Evolutionary conservation across 179 eudicot genomes (phyloP).

Genomic region (Spergularia azorica): DNA sequence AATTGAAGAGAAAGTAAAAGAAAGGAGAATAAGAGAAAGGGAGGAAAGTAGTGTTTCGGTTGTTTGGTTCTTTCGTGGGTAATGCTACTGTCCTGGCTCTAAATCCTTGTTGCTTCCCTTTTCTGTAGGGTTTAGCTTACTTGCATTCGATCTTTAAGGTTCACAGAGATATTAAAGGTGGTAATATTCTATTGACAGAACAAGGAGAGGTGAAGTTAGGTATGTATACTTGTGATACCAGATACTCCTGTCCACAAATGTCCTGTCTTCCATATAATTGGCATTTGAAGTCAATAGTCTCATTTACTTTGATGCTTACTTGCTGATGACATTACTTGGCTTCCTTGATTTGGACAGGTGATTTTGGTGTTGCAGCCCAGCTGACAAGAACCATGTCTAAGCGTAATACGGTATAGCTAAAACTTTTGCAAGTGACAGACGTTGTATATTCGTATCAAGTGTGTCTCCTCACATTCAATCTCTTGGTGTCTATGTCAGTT

Average conservation of each 20-base stretch:
- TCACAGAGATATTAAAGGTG: constrained; percentile 98
- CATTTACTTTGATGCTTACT: not conserved
- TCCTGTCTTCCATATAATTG: too few species aligned
- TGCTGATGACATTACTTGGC: constrained; percentile 7
- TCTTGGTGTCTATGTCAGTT: constrained; percentile 9
- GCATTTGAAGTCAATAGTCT: not conserved
- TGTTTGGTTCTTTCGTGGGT: constrained; percentile 4
- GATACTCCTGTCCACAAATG: too few species aligned
- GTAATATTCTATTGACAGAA: constrained; percentile 93
- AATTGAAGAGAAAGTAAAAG: too few species aligned
- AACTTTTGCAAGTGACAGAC: not conserved
- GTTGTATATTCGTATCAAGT: not conserved
- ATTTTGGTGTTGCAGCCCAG: constrained; percentile 99
- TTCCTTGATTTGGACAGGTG: constrained; percentile 57
- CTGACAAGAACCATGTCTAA: constrained; percentile 98
- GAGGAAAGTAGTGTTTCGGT: too few species aligned
- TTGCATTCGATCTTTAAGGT: constrained; percentile 97
- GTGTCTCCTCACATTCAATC: not conserved
- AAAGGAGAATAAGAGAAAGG: too few species aligned
- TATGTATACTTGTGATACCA: constrained; percentile 35
- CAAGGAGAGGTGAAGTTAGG: constrained; percentile 99
- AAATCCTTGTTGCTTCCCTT: constrained; percentile 15
- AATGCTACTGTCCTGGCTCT: constrained; percentile 11
- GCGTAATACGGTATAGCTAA: constrained; percentile 78
- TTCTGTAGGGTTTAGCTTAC: constrained; percentile 84